Percentiles rank a stretch among this genome's conserved stretches.
Evolutionary conservation across 805 yeast species (phyloP).

Genomic region (Lipomyces starkeyi): DNA sequence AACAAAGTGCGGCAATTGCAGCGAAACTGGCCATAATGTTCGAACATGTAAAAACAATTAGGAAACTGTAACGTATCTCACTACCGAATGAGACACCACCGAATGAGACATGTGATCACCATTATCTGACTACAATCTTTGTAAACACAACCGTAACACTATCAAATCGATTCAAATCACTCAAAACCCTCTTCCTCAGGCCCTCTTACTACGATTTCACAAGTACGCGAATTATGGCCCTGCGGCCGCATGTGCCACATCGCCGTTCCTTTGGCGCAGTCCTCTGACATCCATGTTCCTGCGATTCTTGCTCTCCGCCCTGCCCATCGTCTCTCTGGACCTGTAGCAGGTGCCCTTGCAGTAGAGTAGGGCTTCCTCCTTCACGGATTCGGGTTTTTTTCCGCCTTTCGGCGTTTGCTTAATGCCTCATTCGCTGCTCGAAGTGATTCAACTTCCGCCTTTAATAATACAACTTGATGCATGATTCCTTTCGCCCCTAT

Average conservation of each 20-base stretch:
- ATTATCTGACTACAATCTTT: not conserved
- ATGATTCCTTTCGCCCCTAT: no score
- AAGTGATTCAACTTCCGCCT: no score
- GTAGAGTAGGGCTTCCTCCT: not conserved
- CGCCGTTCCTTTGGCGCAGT: not conserved
- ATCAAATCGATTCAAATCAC: not conserved
- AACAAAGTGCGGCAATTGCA: no score
- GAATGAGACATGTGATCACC: no score
- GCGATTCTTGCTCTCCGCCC: not conserved
- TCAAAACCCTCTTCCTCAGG: not conserved
- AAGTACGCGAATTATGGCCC: conserved; percentile 2
- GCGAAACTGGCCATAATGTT: no score
- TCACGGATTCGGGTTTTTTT: no score
- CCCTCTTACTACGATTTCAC: not conserved
- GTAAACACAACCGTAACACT: not conserved
- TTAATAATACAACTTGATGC: no score
- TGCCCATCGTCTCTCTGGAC: not conserved
- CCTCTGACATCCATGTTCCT: not conserved
- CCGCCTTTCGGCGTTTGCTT: conserved; percentile 10
- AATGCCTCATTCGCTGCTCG: no score
- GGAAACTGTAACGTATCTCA: no score
- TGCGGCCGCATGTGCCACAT: conserved; percentile 2
- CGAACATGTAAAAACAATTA: no score
- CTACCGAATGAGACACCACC: no score
- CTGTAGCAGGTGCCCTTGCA: not conserved